Evolutionary conservation across 805 yeast genomes (phyloP).

Genomic region (Metschnikowia amazonensis): DNA sequence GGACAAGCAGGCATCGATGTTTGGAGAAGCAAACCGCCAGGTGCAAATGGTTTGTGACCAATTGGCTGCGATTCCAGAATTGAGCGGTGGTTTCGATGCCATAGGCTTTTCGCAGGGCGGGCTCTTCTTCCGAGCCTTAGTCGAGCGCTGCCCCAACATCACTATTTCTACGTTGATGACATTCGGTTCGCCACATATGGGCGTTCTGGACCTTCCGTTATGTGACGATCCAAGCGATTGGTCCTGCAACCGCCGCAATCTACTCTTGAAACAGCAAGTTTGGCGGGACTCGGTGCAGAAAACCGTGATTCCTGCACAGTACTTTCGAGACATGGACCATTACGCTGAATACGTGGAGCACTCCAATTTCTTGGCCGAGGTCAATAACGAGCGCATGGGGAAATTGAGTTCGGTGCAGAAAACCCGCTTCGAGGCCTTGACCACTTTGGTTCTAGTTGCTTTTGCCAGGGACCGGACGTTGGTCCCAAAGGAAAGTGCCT

Average conservation of each 20-base stretch:
- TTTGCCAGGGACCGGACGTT: constrained; percentile 64
- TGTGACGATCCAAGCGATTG: constrained; percentile 51
- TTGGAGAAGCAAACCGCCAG: constrained; percentile 59
- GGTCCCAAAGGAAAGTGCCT: constrained; percentile 69
- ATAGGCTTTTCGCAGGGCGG: constrained; percentile 87
- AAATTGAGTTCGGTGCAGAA: constrained; percentile 37
- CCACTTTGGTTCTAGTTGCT: constrained; percentile 54
- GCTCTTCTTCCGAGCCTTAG: constrained; percentile 62
- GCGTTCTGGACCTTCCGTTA: constrained; percentile 63
- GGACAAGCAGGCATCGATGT: constrained; percentile 53
- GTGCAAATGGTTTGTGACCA: constrained; percentile 54
- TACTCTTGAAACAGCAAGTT: constrained; percentile 52
- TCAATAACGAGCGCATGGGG: constrained; percentile 55
- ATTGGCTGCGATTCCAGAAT: constrained; percentile 41
- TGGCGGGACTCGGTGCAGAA: constrained; percentile 57
- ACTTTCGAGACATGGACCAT: constrained; percentile 59
- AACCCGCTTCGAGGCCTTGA: constrained; percentile 40
- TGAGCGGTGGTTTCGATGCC: constrained; percentile 59
- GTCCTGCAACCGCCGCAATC: constrained; percentile 56
- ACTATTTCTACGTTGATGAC: constrained; percentile 54
- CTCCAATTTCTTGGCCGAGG: constrained; percentile 58
- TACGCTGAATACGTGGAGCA: constrained; percentile 52
- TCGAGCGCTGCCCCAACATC: constrained; percentile 50
- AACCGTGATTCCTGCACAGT: constrained; percentile 66
- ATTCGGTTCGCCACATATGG: constrained; percentile 81